Evolutionary conservation across 345 rosid species (phyloP), one percentile per base, ranked within the genome.

Genomic region (Brassica nigra): DNA sequence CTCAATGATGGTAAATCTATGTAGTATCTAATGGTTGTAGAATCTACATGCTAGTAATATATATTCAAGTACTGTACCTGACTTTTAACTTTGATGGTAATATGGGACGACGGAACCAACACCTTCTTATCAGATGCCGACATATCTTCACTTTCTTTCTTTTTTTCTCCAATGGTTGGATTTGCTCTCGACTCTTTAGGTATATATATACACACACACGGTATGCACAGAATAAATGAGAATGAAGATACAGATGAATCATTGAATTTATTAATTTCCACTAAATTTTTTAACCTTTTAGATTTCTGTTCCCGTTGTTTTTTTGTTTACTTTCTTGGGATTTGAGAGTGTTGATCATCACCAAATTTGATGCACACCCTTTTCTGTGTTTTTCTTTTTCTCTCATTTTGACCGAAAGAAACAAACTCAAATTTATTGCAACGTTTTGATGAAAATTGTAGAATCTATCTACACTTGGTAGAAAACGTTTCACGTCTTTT

Each of bases 271-370:
- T 18, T 2, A 28, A 39, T 68, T 44, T 3, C 14, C 1, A 28
- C 3, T 4, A 15, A 14, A n/a, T 18, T 18, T 18, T 18, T 4
- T 12, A 18, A 11, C 44, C 68, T 69, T 39, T 69, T 62, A 47
- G 74, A 27, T 61, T 69, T 69, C 80, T 14, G 75, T 76, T 68
- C 75, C 80, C 18, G 3, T 1, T 23, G 20, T 54, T 68, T 12
- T 31, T n/a, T 73, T 23, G 18, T 23, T 23, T 23, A 1, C 63
- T 18, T 20, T 57, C 62, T 57, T 8, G 62, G 29, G 11, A 55
- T 18, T 55, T 55, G 62, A 18, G 18, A 36, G 47, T 39, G n/a
- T 65, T 42, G 49, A 28, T 55, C 42, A 37, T 39, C 74, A 58
- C 74, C 37, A 58, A 16, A 27, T 10, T 27, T 8, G 8, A 11